phyloP scores from a whole-genome alignment of 2,329 filamentous ascomycete species.

The Pleoardoris graminearum region DNA sequence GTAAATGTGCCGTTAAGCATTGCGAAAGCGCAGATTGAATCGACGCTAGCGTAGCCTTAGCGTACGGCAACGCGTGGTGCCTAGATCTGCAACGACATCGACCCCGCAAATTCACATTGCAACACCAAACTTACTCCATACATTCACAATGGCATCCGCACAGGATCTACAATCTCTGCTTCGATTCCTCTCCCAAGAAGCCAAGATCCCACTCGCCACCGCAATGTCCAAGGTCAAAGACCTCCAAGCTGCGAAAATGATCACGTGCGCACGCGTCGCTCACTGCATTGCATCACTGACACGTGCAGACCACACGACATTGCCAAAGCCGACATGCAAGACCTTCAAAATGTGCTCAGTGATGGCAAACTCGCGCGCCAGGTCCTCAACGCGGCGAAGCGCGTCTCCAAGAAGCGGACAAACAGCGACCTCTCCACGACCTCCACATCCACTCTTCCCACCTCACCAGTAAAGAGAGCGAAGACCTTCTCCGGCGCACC shows the following conservation, averaged over 20 bases:
- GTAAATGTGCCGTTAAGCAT: too few species aligned
- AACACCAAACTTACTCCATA: too few species aligned
- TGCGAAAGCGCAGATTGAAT: too few species aligned
- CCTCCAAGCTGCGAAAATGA: conserved; percentile 56
- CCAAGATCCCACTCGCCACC: conserved; percentile 58
- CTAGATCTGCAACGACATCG: background rate
- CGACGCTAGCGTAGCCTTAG: background rate
- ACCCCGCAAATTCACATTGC: background rate
- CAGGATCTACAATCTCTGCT: conserved; percentile 53
- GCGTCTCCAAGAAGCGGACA: conserved; percentile 59
- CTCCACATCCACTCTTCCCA: conserved; percentile 8
- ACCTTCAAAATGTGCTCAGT: conserved; percentile 49
- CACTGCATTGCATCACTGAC: conserved; percentile 18
- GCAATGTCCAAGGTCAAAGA: conserved; percentile 60
- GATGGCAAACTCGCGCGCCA: conserved; percentile 62
- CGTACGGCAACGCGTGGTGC: background rate
- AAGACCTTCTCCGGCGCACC: conserved; percentile 36
- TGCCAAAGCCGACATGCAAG: conserved; percentile 52
- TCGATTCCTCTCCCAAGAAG: conserved; percentile 62
- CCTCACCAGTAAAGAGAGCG: conserved; percentile 43
- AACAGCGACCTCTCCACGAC: conserved; percentile 36
- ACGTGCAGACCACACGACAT: conserved; percentile 50
- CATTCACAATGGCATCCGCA: conserved; percentile 34
- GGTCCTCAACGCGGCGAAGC: conserved; percentile 61
- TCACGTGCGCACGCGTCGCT: conserved; percentile 52